These are phyloP conservation scores for Veloboletus limbatus DNA, from an alignment of 1,284 basidiomycete genomes.

Conservation along the genomic window DNA sequence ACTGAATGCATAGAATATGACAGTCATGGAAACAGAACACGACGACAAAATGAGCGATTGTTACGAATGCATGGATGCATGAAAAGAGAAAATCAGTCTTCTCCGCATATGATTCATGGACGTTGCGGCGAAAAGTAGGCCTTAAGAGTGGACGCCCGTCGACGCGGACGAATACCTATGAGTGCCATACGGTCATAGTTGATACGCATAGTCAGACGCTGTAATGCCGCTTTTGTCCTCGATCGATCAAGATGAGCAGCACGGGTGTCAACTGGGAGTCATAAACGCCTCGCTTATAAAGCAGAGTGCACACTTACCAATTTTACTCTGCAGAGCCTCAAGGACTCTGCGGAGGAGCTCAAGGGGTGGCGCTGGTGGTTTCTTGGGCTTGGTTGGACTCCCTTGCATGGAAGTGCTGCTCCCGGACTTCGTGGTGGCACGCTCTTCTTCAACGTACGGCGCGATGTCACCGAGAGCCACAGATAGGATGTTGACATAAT, in stretches of 20 bases:
- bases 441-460: slow-evolving; percentile 52
- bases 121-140: slow-evolving; percentile 32
- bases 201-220: slow-evolving; percentile 60
- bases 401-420: slow-evolving; percentile 11
- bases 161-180: slow-evolving; percentile 17
- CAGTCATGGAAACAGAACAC: neutral
- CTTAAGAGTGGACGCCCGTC: slow-evolving; percentile 28
- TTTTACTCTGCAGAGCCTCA: slow-evolving; percentile 55
- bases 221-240: slow-evolving; percentile 60
- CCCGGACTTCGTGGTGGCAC: slow-evolving; percentile 18
- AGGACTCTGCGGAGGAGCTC: slow-evolving; percentile 46
- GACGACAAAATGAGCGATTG: neutral
- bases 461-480: slow-evolving; percentile 56
- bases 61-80: neutral
- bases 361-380: slow-evolving; percentile 38
- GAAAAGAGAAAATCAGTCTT: neutral
- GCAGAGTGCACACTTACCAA: slow-evolving; percentile 44
- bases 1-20: slow-evolving; percentile 1
- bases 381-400: slow-evolving; percentile 38
- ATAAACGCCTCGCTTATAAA: neutral
- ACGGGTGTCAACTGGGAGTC: slow-evolving; percentile 60
- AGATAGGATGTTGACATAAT: slow-evolving; percentile 52
- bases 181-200: slow-evolving; percentile 54
- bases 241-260: slow-evolving; percentile 72
- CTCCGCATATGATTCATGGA: slow-evolving; percentile 4